Evolutionary conservation across 192 early-diverging fungal species (phyloP).

Genomic region (Podila epigama): DNA sequence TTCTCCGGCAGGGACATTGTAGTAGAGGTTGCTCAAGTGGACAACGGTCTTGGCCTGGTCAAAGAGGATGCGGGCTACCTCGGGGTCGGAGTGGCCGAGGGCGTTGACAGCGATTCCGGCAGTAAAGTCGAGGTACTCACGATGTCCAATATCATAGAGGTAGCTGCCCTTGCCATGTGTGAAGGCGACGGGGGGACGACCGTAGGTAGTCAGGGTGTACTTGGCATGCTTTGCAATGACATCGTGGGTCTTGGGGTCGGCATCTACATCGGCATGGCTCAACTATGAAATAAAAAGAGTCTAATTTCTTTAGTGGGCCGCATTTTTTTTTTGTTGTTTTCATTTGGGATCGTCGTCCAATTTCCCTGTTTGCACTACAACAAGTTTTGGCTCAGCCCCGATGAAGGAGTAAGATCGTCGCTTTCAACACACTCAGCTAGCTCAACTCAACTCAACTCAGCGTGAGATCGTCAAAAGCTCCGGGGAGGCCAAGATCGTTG

Average conservation of each 20-base stretch:
- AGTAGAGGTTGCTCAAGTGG: constrained; percentile 93
- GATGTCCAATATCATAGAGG: constrained; percentile 78
- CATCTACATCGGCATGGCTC: constrained; percentile 60
- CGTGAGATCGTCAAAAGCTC: too few species aligned
- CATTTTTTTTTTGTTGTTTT: not conserved
- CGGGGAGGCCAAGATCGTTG: too few species aligned
- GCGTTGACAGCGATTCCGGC: constrained; percentile 96
- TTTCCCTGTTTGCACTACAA: too few species aligned
- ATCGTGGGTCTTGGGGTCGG: constrained; percentile 49
- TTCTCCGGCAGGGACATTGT: constrained; percentile 85
- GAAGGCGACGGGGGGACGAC: constrained; percentile 74
- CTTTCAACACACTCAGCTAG: too few species aligned
- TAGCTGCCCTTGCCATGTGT: constrained; percentile 84
- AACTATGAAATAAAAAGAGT: constrained; percentile 25
- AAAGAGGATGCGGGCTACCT: constrained; percentile 71
- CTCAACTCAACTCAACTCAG: too few species aligned
- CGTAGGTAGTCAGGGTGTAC: constrained; percentile 76
- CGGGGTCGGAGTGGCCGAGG: constrained; percentile 86
- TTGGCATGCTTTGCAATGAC: constrained; percentile 57
- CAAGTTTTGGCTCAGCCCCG: too few species aligned
- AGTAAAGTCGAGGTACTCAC: constrained; percentile 89
- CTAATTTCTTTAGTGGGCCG: too few species aligned
- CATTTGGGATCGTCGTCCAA: too few species aligned
- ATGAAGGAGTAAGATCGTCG: too few species aligned
- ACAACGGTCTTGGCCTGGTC: constrained; percentile 88